These are phyloP conservation scores for Aspergillus aculeatus DNA, from an alignment of 2,329 filamentous ascomycete genomes.

Conservation along the genomic window DNA sequence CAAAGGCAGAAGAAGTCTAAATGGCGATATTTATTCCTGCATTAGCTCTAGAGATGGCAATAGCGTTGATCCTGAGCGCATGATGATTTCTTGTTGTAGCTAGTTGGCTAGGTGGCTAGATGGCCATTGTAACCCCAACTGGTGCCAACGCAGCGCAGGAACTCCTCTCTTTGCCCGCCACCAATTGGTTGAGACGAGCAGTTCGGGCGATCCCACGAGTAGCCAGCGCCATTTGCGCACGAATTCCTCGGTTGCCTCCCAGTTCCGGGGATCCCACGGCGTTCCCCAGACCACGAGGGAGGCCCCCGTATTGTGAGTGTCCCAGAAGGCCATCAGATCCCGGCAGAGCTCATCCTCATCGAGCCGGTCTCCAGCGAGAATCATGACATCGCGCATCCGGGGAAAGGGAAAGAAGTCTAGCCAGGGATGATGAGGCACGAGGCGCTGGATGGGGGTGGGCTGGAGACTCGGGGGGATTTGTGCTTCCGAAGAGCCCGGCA, in stretches of 20 bases:
- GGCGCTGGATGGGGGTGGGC: conserved; percentile 41
- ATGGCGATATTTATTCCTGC: no score
- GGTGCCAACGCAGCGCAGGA: no score
- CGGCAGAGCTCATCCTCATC: conserved; percentile 30
- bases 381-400: conserved; percentile 40
- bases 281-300: conserved; percentile 50
- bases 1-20: no score
- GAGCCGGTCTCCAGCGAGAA: conserved; percentile 24
- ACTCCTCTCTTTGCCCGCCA: conserved; percentile 27
- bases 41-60: no score
- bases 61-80: no score
- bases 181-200: conserved; percentile 26
- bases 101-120: no score
- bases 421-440: conserved; percentile 42
- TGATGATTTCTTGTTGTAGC: no score
- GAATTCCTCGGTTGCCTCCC: conserved; percentile 51
- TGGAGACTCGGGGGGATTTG: conserved; percentile 27
- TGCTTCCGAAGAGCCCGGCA: neutral
- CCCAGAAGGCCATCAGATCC: conserved; percentile 40
- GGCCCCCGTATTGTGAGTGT: conserved; percentile 11
- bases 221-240: conserved; percentile 46
- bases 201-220: conserved; percentile 25
- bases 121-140: no score
- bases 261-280: conserved; percentile 45
- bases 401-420: conserved; percentile 36